phyloP scores from a whole-genome alignment of 1,284 basidiomycete genomes.

The Sanghuangporus baumii region DNA sequence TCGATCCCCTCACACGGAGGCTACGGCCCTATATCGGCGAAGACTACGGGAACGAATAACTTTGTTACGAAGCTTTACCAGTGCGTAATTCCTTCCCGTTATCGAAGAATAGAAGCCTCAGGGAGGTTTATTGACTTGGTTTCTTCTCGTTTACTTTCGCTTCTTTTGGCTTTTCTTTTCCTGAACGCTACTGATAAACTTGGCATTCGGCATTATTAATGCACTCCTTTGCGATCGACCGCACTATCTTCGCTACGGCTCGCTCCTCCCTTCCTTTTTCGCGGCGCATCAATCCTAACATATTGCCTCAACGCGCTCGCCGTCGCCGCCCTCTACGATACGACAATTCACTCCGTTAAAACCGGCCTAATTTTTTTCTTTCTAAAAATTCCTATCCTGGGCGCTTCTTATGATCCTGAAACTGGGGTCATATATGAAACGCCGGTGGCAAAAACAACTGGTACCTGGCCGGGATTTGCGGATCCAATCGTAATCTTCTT shows the following conservation, averaged over 20 bases:
- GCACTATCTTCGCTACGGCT: neutral
- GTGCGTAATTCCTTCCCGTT: constrained; percentile 41
- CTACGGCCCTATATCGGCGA: constrained; percentile 24
- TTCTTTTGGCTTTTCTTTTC: constrained; percentile 17
- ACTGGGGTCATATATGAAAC: neutral
- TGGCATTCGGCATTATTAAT: neutral
- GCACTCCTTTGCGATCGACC: neutral
- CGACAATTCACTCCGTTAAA: neutral
- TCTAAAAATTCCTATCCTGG: neutral
- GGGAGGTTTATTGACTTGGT: neutral
- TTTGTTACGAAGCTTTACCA: constrained; percentile 81
- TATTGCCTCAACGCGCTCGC: neutral
- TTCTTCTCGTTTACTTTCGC: constrained; percentile 3
- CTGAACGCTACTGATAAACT: neutral
- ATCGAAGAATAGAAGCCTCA: constrained; percentile 6
- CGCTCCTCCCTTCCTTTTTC: neutral
- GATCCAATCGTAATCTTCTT: neutral
- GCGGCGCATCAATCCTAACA: neutral
- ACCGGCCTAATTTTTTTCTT: neutral
- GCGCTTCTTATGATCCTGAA: neutral
- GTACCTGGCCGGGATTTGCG: neutral
- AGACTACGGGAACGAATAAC: constrained; percentile 69
- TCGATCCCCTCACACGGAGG: constrained; percentile 1
- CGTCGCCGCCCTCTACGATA: too few species aligned
- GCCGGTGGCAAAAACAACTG: neutral